Evolutionary conservation across 208 protist genomes (phyloP).

Genomic region (Wallacemonas sp.): DNA sequence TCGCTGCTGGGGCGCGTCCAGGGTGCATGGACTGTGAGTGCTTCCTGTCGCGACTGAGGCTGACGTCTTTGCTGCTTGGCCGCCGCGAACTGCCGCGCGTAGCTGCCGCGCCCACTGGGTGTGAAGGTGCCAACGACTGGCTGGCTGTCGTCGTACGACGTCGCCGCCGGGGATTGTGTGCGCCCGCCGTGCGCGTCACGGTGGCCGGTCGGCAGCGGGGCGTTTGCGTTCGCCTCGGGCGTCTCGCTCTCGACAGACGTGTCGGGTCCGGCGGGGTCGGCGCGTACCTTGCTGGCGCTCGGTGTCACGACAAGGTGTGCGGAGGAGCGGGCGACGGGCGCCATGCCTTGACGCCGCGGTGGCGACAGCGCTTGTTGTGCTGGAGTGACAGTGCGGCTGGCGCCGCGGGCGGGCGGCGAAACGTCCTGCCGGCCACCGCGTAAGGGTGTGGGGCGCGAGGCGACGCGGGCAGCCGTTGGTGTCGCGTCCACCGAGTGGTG

Average conservation of each 20-base stretch:
- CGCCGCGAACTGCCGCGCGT: neutral
- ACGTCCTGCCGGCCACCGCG: no score
- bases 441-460: no score
- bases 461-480: no score
- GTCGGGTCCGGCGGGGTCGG: neutral
- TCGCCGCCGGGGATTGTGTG: neutral
- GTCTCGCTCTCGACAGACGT: conserved; percentile 3
- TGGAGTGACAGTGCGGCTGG: neutral
- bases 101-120: neutral
- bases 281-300: neutral
- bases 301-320: neutral
- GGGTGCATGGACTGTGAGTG: neutral
- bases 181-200: neutral
- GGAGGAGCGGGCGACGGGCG: neutral
- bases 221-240: neutral
- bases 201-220: neutral
- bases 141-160: neutral
- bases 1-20: neutral
- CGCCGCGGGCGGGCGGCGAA: neutral
- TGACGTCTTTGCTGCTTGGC: neutral
- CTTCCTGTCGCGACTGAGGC: neutral
- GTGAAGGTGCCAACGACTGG: neutral
- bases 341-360: neutral
- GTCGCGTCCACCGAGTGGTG: neutral
- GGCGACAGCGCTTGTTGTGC: neutral